Conservation (phyloP, 1,284 basidiomycete species). For the Butyriboletus regius region DNA sequence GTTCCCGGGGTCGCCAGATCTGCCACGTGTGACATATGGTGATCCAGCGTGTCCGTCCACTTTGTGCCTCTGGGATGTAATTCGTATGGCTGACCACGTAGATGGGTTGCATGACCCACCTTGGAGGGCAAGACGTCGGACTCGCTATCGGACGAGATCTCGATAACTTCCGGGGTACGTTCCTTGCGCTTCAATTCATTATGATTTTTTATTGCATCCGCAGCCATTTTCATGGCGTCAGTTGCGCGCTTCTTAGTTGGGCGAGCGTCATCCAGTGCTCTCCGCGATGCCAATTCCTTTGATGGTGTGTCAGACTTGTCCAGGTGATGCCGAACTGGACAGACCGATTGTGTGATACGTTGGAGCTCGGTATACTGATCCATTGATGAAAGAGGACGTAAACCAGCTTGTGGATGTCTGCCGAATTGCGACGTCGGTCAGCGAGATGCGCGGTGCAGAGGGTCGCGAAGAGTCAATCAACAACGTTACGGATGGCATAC, state of each 20-base stretch:
- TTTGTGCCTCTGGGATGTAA: constrained; percentile 18
- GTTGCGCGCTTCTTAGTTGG: constrained; percentile 22
- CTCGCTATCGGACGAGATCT: constrained; percentile 30
- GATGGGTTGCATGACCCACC: constrained; percentile 10
- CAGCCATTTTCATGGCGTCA: constrained; percentile 15
- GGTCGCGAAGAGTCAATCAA: neutral
- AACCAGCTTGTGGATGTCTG: neutral
- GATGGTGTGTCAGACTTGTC: constrained; percentile 6
- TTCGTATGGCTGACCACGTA: neutral
- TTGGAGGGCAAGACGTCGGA: constrained; percentile 19
- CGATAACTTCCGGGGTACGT: constrained; percentile 17
- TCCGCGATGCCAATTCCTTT: constrained; percentile 23
- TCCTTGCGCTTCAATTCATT: constrained; percentile 24
- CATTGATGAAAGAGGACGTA: neutral
- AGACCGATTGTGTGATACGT: constrained; percentile 19
- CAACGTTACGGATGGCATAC: neutral
- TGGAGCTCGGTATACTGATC: constrained; percentile 23
- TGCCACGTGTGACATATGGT: neutral
- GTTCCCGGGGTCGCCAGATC: neutral
- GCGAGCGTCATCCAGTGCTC: constrained; percentile 6
- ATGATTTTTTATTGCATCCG: constrained; percentile 4
- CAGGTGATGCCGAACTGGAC: neutral
- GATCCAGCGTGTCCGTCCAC: constrained; percentile 1
- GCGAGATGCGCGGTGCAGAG: neutral
- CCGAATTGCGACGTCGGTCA: neutral